Evolutionary conservation across 2,329 filamentous ascomycete species (phyloP).

Genomic region (Aureobasidium sp.): DNA sequence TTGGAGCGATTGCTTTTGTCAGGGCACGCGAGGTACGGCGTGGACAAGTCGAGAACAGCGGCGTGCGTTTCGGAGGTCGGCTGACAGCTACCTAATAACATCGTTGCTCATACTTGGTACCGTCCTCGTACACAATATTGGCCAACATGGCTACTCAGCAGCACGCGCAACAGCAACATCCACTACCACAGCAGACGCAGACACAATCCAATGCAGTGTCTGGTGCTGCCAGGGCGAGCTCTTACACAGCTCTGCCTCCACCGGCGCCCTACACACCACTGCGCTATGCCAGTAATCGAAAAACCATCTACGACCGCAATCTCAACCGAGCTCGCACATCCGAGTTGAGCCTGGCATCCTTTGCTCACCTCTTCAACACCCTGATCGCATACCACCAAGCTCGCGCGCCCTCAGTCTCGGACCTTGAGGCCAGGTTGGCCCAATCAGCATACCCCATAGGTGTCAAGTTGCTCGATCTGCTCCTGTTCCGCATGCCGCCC

Average conservation of each 20-base stretch:
- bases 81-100: slow-evolving; percentile 7
- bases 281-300: slow-evolving; percentile 84
- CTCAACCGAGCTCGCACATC: slow-evolving; percentile 82
- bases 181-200: background rate
- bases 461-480: slow-evolving; percentile 87
- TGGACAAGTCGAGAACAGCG: slow-evolving; percentile 5
- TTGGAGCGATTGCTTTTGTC: background rate
- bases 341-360: slow-evolving; percentile 86
- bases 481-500: slow-evolving; percentile 72
- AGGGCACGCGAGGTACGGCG: background rate
- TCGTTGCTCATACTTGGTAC: background rate
- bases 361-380: slow-evolving; percentile 92
- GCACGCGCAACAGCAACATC: background rate
- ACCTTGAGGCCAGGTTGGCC: slow-evolving; percentile 57
- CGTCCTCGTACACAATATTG: background rate
- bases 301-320: slow-evolving; percentile 96
- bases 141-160: slow-evolving; percentile 11
- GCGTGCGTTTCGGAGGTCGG: background rate
- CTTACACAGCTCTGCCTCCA: slow-evolving; percentile 24
- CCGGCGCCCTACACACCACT: slow-evolving; percentile 49
- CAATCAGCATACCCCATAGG: slow-evolving; percentile 76
- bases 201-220: slow-evolving; percentile 1
- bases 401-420: slow-evolving; percentile 83
- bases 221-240: background rate
- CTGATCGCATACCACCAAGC: slow-evolving; percentile 94